A percentile compares a stretch with the other conserved stretches of the same genome.
These are phyloP conservation scores for Mytilinidion resinicola DNA, from an alignment of 495 filamentous ascomycete species.

Conservation along the genomic window DNA sequence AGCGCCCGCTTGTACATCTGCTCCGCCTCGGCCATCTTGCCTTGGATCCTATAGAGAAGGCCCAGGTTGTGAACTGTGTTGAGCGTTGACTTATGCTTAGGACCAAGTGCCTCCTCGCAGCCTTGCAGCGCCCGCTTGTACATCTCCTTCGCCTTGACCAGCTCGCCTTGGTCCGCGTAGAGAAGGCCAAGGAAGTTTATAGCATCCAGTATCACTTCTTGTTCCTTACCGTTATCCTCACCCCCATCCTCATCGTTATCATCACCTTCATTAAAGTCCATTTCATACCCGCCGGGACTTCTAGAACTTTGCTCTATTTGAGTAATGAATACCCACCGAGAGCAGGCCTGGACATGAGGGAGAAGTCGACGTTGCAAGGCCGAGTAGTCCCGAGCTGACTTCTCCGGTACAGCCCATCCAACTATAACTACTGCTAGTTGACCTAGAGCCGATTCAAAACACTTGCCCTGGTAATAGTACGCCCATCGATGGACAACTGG, in stretches of 20 bases:
- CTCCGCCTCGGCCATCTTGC: conserved; percentile 6
- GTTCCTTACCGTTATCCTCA: conserved; percentile 9
- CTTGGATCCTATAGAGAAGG: background rate
- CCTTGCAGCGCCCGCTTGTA: conserved; percentile 12
- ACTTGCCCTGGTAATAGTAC: background rate
- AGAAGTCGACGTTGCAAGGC: conserved; percentile 8
- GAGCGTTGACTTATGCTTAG: conserved; percentile 9
- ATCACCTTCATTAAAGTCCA: too few relatives aligned
- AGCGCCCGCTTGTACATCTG: too few relatives aligned
- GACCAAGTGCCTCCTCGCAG: conserved; percentile 10
- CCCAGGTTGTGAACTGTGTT: background rate
- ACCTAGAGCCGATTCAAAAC: background rate
- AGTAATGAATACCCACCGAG: background rate
- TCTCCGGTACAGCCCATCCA: background rate
- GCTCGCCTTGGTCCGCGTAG: conserved; percentile 12
- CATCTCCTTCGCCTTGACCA: conserved; percentile 10
- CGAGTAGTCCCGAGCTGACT: background rate
- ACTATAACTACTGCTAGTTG: background rate
- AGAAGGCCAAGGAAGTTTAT: background rate
- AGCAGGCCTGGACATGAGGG: background rate
- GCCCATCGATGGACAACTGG: conserved; percentile 6
- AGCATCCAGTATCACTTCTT: background rate
- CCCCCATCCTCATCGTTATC: conserved; percentile 24
- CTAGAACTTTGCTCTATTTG: conserved; percentile 10
- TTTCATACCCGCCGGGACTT: too few relatives aligned